A percentile compares a stretch with the other conserved stretches of the same genome.
Evolutionary conservation across 441 rosid species (phyloP).

Genomic region (Sinapis alba): DNA sequence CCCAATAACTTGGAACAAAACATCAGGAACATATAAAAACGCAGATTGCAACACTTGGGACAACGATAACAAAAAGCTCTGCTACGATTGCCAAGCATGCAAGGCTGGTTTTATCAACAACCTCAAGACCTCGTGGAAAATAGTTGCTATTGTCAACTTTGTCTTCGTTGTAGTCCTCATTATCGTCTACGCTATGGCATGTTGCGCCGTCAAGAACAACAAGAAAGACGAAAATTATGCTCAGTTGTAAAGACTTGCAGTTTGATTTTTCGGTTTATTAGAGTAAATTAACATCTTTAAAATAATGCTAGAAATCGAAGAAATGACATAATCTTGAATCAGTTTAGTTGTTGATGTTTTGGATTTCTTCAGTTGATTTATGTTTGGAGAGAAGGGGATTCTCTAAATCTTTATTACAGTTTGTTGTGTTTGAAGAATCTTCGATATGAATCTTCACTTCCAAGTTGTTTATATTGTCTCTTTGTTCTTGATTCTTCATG

Average conservation of each 20-base stretch:
- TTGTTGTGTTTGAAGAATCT: slow-evolving; percentile 34
- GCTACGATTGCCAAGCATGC: slow-evolving; percentile 83
- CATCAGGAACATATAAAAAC: slow-evolving; percentile 25
- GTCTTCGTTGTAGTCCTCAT: slow-evolving; percentile 62
- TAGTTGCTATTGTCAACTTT: slow-evolving; percentile 61
- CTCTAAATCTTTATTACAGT: slow-evolving; percentile 37
- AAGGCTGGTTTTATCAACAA: slow-evolving; percentile 82
- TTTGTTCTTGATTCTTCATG: slow-evolving; percentile 29
- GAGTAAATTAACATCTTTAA: not conserved
- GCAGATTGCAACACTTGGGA: slow-evolving; percentile 64
- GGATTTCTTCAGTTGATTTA: slow-evolving; percentile 26
- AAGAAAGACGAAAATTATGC: slow-evolving; percentile 48
- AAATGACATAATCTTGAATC: slow-evolving; percentile 6
- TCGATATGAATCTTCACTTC: slow-evolving; percentile 25
- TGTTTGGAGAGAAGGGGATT: slow-evolving; percentile 43
- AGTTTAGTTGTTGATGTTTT: slow-evolving; percentile 20
- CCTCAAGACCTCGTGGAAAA: slow-evolving; percentile 74
- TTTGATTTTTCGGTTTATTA: not conserved
- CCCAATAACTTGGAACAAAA: slow-evolving; percentile 60
- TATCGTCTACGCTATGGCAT: slow-evolving; percentile 64
- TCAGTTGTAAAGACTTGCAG: not conserved
- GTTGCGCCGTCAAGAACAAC: slow-evolving; percentile 83
- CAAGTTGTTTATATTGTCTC: slow-evolving; percentile 9
- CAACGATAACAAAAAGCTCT: slow-evolving; percentile 38
- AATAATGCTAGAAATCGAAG: slow-evolving; percentile 4